Conservation (phyloP, 768 basidiomycete species). For the Suillus weaverae region DNA sequence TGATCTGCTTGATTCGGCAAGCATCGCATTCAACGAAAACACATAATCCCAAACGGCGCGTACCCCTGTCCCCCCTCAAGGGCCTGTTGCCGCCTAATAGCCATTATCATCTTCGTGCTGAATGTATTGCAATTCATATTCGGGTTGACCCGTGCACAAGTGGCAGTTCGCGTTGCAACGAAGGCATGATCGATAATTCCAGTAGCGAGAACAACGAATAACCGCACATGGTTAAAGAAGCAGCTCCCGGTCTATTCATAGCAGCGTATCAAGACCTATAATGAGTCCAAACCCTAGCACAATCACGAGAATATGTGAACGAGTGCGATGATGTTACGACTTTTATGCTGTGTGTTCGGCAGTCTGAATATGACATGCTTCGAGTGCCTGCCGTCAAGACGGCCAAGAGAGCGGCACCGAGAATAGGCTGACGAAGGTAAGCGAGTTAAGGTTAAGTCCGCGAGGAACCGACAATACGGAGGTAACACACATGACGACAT, state of each 20-base stretch:
- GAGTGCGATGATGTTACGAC: background rate
- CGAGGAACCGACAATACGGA: background rate
- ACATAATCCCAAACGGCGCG: background rate
- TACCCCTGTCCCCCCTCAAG: background rate
- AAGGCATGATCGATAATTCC: constrained; percentile 5
- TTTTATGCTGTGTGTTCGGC: constrained; percentile 2
- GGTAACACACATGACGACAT: background rate
- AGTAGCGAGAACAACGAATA: background rate
- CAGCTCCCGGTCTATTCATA: background rate
- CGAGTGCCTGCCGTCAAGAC: background rate
- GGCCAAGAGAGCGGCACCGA: background rate
- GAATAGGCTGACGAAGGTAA: background rate
- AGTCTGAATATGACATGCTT: constrained; percentile 1
- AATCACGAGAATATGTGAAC: constrained; percentile 1
- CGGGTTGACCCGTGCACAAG: background rate
- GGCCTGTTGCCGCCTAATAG: background rate
- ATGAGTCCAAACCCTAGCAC: background rate
- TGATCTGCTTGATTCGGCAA: background rate
- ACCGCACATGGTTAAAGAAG: constrained; percentile 1
- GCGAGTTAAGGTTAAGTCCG: constrained; percentile 9
- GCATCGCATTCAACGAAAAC: background rate
- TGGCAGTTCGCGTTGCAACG: constrained; percentile 20
- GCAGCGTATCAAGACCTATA: background rate
- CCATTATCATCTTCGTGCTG: background rate
- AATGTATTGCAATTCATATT: background rate